Base-by-base conservation (phyloP, 768 basidiomycete species). In the Trametopsis cervina region DNA sequence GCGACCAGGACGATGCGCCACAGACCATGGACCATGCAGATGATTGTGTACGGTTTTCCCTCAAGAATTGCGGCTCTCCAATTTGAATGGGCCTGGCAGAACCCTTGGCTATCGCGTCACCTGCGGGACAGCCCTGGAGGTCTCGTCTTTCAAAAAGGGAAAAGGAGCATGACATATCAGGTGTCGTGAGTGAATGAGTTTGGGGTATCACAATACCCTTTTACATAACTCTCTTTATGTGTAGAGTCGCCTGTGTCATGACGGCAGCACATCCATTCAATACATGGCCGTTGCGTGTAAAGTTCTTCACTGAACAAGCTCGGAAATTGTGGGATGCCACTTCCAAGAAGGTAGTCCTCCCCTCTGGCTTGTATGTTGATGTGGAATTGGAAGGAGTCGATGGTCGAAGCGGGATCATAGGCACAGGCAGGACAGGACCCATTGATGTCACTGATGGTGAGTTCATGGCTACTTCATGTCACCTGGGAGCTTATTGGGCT, bases 11-110 rank as follows among this genome's bases (percentile, higher is more conserved):
- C 88, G 0, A 66, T 64, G 38, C 54, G 66, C 21, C 74, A 75
- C 40, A 63, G 84, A 21, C 85, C 85, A 36, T 90, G 86, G 88
- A 73, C 79, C 10, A 89, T 92, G 87, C 80, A 84, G 50, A 83
- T 90, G 81, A 82, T 90, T 29, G 82, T 90, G 1, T 75, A 87
- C 60, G 89, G 89, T 4, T 90, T 92, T 56, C 86, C 88, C 0
- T 86, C 83, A 47, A 80, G 78, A 60, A 63, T 88, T 62, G 76
- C 85, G 1, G 88, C 89, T 10, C 65, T 80, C 20, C 78, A 88
- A 63, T 89, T 89, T 56, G 86, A 89, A 66, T 89, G 85, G 85
- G 81, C 83, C 23, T 91, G 88, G 88, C 87, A 89, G 61, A 82
- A 89, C 61, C 84, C 85, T 9, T 70, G 83, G 53, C 63, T 75